A percentile compares a stretch with the other conserved stretches of the same genome.
Evolutionary conservation across 352 stramenopile species (phyloP).

Genomic region (Pythium aquatile): DNA sequence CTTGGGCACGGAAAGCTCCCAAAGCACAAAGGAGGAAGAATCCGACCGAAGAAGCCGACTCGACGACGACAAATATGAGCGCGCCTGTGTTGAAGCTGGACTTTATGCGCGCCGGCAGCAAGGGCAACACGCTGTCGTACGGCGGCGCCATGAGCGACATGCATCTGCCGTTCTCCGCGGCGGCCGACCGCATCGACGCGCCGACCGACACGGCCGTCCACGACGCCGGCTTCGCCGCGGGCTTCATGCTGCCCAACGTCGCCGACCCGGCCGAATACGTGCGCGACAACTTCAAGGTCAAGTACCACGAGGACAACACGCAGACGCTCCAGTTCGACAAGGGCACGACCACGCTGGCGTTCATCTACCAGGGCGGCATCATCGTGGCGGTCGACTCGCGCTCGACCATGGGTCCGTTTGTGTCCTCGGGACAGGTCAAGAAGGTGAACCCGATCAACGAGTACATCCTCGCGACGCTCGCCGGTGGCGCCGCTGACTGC

Average conservation of each 20-base stretch:
- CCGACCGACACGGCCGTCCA: conserved; percentile 16
- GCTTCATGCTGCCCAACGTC: conserved; percentile 74
- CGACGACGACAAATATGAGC: conserved; percentile 17
- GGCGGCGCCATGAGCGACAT: conserved; percentile 79
- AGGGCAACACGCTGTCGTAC: conserved; percentile 63
- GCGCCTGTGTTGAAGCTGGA: conserved; percentile 58
- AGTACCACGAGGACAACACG: conserved; percentile 95
- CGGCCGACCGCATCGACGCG: conserved; percentile 21
- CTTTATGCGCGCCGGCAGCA: conserved; percentile 68
- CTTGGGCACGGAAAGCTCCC: conserved; percentile 8
- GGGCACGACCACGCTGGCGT: conserved; percentile 99
- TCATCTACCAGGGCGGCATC: conserved; percentile 99
- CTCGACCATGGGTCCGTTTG: conserved; percentile 98
- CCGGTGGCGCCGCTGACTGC: conserved; percentile 98
- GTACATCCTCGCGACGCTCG: conserved; percentile 99
- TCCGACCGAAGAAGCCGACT: conserved; percentile 7
- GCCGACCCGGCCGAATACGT: conserved; percentile 94
- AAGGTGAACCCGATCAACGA: conserved; percentile 99
- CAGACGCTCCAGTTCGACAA: conserved; percentile 98
- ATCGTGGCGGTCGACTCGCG: conserved; percentile 99
- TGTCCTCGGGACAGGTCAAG: conserved; percentile 98
- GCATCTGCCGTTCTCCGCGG: conserved; percentile 41
- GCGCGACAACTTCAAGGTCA: conserved; percentile 95
- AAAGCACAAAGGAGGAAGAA: conserved; percentile 5
- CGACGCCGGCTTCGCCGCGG: conserved; percentile 31